A percentile compares a stretch with the other conserved stretches of the same genome.
Conservation (phyloP, 2,329 filamentous ascomycete species). For the Atkinsonella texensis region DNA sequence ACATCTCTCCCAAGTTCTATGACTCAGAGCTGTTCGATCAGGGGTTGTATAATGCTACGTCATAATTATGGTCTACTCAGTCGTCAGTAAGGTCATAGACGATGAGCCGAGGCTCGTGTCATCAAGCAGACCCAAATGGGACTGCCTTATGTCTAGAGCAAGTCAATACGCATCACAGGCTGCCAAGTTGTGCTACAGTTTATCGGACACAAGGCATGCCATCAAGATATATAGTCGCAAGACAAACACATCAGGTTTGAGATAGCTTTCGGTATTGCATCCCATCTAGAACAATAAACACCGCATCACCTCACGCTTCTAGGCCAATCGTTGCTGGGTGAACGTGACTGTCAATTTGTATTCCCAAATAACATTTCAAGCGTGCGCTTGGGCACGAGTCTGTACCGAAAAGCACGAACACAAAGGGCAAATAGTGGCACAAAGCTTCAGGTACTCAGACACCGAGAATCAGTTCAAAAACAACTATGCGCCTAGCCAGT, state of each 20-base stretch:
- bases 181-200: neutral
- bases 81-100: neutral
- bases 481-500: neutral
- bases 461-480: neutral
- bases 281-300: neutral
- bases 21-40: slow-evolving; percentile 71
- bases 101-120: neutral
- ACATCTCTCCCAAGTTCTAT: slow-evolving; percentile 72
- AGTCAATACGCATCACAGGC: neutral
- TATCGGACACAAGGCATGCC: neutral
- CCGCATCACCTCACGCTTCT: too few species aligned
- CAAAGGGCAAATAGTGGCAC: too few species aligned
- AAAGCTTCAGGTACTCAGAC: neutral
- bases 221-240: neutral
- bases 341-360: neutral
- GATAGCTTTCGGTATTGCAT: neutral
- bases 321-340: neutral
- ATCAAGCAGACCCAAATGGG: neutral
- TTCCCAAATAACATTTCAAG: too few species aligned
- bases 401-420: too few species aligned
- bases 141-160: neutral
- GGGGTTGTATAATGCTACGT: slow-evolving; percentile 34
- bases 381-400: too few species aligned
- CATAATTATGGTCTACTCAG: neutral
- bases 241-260: neutral